phyloP scores from a whole-genome alignment of 2,329 filamentous ascomycete species.

The Dothidotthia symphoricarpi region DNA sequence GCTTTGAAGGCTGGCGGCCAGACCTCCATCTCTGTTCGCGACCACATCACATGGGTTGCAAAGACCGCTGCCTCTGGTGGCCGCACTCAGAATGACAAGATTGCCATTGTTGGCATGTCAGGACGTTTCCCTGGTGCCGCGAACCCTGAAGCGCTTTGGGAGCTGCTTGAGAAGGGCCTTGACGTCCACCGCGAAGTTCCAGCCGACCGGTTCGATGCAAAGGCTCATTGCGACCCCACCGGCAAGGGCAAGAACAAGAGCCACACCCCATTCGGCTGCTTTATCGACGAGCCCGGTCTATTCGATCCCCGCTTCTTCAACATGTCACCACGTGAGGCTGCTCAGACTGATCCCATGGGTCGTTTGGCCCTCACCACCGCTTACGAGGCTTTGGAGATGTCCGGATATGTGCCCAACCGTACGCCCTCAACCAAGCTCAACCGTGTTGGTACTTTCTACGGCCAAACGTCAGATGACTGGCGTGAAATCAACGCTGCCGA shows the following conservation, averaged over 20 bases:
- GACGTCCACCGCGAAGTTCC: constrained; percentile 70
- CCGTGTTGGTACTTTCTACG: constrained; percentile 71
- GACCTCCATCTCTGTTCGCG: constrained; percentile 43
- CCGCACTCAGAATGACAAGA: constrained; percentile 61
- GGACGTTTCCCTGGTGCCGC: constrained; percentile 74
- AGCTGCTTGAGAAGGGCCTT: constrained; percentile 69
- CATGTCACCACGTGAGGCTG: constrained; percentile 78
- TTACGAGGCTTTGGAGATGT: constrained; percentile 80
- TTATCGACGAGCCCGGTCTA: constrained; percentile 70
- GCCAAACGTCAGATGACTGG: constrained; percentile 74
- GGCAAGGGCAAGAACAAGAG: constrained; percentile 74
- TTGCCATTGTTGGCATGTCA: constrained; percentile 83
- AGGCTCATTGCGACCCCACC: constrained; percentile 68
- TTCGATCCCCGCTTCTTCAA: constrained; percentile 87
- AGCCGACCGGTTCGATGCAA: constrained; percentile 69
- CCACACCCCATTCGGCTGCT: constrained; percentile 74
- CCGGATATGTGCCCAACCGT: constrained; percentile 71
- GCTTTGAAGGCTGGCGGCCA: constrained; percentile 54
- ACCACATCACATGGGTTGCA: constrained; percentile 47
- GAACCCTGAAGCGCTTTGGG: constrained; percentile 70
- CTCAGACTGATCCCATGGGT: constrained; percentile 79
- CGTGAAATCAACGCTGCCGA: constrained; percentile 71
- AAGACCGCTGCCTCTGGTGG: constrained; percentile 35
- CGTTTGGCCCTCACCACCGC: constrained; percentile 72
- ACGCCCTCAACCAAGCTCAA: constrained; percentile 65